Conservation (phyloP, 257 asterid genomes). For the Lantana camara region DNA sequence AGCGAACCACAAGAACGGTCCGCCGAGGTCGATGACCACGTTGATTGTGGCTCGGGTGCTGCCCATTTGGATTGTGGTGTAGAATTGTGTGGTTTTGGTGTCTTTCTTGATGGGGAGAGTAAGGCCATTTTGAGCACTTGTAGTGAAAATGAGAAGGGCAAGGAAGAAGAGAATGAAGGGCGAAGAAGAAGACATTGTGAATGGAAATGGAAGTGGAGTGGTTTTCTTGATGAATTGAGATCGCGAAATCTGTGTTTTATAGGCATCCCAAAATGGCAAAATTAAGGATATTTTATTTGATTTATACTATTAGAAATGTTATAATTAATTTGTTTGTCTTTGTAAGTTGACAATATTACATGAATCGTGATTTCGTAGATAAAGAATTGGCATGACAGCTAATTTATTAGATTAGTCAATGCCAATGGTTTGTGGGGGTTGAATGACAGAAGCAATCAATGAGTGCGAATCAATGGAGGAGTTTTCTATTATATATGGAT, state of each 20-base stretch:
- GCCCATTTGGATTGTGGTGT: constrained; percentile 46
- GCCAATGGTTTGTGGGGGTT: too few species aligned
- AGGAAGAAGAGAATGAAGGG: background rate
- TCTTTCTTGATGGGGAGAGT: constrained; percentile 41
- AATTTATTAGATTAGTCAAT: too few species aligned
- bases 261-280: background rate
- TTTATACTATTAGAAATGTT: too few species aligned
- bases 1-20: constrained; percentile 40
- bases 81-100: constrained; percentile 38
- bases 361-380: background rate
- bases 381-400: too few species aligned
- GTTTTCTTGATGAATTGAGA: background rate
- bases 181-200: constrained; percentile 29
- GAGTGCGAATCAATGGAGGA: too few species aligned
- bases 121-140: constrained; percentile 29
- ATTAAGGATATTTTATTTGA: background rate
- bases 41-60: constrained; percentile 37
- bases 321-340: too few species aligned
- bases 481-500: too few species aligned
- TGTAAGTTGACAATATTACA: background rate
- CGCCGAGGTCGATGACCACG: constrained; percentile 44
- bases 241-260: constrained; percentile 6
- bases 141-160: constrained; percentile 18
- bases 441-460: too few species aligned
- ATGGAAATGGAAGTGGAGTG: background rate